A percentile compares a stretch with the other conserved stretches of the same genome.
phyloP scores from a whole-genome alignment of 805 yeast species.

The Pichia paraexigua region DNA sequence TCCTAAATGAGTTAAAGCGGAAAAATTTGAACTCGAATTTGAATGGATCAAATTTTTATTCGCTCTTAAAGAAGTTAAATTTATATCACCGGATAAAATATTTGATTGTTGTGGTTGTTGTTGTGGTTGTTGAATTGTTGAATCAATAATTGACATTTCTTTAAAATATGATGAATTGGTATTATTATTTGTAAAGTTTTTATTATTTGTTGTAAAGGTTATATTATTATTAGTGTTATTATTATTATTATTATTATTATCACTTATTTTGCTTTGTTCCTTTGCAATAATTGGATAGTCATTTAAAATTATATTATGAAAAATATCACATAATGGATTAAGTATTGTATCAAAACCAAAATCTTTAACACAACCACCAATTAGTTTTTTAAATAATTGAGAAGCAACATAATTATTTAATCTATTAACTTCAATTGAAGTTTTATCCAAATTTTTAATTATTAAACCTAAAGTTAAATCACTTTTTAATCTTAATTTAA shows the following conservation, averaged over 20 bases:
- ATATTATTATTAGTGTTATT: neutral
- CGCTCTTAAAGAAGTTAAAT: neutral
- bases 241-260: neutral
- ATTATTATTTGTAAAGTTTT: too few relatives aligned
- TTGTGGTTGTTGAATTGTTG: constrained; percentile 10
- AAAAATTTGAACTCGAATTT: neutral
- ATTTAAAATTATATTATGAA: constrained; percentile 48
- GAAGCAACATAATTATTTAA: constrained; percentile 45
- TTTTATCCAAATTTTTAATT: constrained; percentile 38
- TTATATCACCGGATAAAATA: neutral
- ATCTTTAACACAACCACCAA: constrained; percentile 70
- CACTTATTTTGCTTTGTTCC: constrained; percentile 10
- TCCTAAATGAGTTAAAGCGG: neutral
- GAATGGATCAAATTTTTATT: too few relatives aligned
- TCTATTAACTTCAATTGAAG: constrained; percentile 27
- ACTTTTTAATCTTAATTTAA: constrained; percentile 31
- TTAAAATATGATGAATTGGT: neutral
- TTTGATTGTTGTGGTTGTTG: constrained; percentile 1
- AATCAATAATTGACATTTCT: constrained; percentile 13
- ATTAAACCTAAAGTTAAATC: constrained; percentile 35
- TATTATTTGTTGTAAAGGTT: too few relatives aligned
- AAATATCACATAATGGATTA: constrained; percentile 57
- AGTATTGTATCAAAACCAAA: constrained; percentile 72
- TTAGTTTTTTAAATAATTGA: constrained; percentile 45
- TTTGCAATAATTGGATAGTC: constrained; percentile 61